Evolutionary conservation across 1,284 basidiomycete species (phyloP).

Genomic region (Rhodotorula sp.): DNA sequence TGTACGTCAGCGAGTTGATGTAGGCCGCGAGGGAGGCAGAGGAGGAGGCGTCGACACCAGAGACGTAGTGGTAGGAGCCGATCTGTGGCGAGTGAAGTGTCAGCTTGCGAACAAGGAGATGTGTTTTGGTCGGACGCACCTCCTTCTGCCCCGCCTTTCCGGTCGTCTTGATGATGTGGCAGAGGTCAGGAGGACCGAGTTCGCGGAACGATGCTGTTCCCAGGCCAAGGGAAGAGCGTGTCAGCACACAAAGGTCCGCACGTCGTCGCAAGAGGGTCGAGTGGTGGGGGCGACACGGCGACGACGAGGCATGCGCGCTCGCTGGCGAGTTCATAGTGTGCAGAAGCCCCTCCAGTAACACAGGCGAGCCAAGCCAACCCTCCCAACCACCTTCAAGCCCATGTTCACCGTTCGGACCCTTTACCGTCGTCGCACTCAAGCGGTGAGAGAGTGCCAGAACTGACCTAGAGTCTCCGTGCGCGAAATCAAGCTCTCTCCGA

Average conservation of each 20-base stretch:
- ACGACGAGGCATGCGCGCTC: neutral
- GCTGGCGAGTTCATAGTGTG: too few relatives aligned
- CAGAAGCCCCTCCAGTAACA: too few relatives aligned
- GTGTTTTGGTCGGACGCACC: slow-evolving; percentile 55
- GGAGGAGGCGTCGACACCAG: slow-evolving; percentile 91
- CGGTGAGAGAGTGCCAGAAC: slow-evolving; percentile 46
- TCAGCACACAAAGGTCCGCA: neutral
- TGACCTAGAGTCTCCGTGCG: slow-evolving; percentile 87
- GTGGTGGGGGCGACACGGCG: neutral
- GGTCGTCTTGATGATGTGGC: slow-evolving; percentile 90
- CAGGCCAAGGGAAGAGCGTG: neutral
- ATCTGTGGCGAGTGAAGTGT: slow-evolving; percentile 55
- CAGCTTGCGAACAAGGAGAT: neutral
- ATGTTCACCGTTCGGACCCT: neutral
- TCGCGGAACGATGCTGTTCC: slow-evolving; percentile 82
- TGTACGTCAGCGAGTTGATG: slow-evolving; percentile 94
- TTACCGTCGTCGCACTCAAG: neutral
- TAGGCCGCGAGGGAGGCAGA: slow-evolving; percentile 97
- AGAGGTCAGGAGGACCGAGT: slow-evolving; percentile 93
- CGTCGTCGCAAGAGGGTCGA: too few relatives aligned
- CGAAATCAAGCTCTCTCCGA: slow-evolving; percentile 83
- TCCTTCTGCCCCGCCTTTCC: slow-evolving; percentile 80
- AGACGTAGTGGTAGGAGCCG: slow-evolving; percentile 91
- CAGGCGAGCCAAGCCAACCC: too few relatives aligned
- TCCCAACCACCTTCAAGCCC: neutral